Conservation (phyloP, 2,329 filamentous ascomycete species). For the Cadophora sp. region DNA sequence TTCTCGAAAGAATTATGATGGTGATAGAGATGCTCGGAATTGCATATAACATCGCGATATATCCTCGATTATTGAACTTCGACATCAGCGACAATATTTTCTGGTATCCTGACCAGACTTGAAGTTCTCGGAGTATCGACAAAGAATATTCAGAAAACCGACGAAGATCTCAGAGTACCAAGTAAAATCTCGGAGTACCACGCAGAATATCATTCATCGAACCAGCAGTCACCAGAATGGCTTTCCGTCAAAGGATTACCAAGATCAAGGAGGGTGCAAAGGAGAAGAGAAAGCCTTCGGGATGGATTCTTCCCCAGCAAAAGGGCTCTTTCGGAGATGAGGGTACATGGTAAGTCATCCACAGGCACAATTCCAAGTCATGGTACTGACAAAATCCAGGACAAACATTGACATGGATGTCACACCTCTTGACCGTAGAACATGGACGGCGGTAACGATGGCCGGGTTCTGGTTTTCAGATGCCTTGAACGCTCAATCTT, state of each 20-base stretch:
- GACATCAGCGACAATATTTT: neutral
- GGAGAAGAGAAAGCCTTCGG: slow-evolving; percentile 46
- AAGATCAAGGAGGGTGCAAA: slow-evolving; percentile 45
- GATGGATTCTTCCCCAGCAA: slow-evolving; percentile 51
- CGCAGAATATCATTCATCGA: neutral
- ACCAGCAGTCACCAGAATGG: slow-evolving; percentile 17
- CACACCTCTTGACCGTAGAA: slow-evolving; percentile 52
- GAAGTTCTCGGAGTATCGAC: neutral
- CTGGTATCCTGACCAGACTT: neutral
- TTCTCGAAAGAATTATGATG: slow-evolving; percentile 10
- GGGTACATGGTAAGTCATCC: slow-evolving; percentile 40
- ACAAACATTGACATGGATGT: slow-evolving; percentile 55
- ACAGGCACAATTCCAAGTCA: neutral
- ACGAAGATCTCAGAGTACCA: neutral
- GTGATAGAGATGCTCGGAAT: slow-evolving; percentile 21
- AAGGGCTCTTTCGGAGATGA: slow-evolving; percentile 50
- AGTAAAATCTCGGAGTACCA: no score
- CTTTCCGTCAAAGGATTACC: slow-evolving; percentile 39
- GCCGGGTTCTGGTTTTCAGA: slow-evolving; percentile 55
- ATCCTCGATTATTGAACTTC: slow-evolving; percentile 16
- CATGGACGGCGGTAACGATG: slow-evolving; percentile 52
- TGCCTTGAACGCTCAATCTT: slow-evolving; percentile 53
- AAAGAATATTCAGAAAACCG: no score
- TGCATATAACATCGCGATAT: slow-evolving; percentile 36
- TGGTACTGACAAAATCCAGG: slow-evolving; percentile 38